Evolutionary conservation across 1,139 yeast genomes (phyloP).

Genomic region (Blastobotrys elegans): DNA sequence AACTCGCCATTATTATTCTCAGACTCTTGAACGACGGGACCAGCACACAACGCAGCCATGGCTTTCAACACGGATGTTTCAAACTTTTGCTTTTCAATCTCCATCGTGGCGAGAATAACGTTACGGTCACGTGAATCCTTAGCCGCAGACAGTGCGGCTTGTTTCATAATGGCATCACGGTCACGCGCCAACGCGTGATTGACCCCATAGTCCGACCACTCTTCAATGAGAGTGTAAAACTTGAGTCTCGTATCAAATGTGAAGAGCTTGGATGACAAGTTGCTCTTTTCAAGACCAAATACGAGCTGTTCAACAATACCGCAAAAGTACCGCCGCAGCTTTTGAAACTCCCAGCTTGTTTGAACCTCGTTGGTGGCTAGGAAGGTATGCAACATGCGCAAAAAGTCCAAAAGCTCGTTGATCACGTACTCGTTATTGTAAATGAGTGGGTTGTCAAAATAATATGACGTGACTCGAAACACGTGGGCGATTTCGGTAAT

Average conservation of each 20-base stretch:
- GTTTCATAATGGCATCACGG: constrained; percentile 58
- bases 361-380: constrained; percentile 58
- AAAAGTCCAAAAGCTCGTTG: constrained; percentile 55
- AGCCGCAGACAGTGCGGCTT: constrained; percentile 23
- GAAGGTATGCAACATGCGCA: constrained; percentile 62
- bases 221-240: constrained; percentile 75
- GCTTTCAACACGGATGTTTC: constrained; percentile 73
- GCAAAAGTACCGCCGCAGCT: constrained; percentile 74
- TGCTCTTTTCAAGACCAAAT: constrained; percentile 41
- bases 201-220: constrained; percentile 93
- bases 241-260: constrained; percentile 85
- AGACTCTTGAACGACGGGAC: constrained; percentile 25
- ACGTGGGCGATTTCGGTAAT: constrained; percentile 78
- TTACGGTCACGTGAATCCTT: constrained; percentile 35
- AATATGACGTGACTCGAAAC: constrained; percentile 64
- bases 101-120: constrained; percentile 66
- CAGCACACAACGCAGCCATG: constrained; percentile 74
- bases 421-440: constrained; percentile 68
- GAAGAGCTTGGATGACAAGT: constrained; percentile 48
- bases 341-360: constrained; percentile 65
- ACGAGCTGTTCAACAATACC: constrained; percentile 69
- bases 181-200: constrained; percentile 55
- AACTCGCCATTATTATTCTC: constrained; percentile 3
- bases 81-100: constrained; percentile 69
- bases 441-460: constrained; percentile 47